Evolutionary conservation across 2,329 filamentous ascomycete genomes (phyloP).

Genomic region (Neonectria punicea): DNA sequence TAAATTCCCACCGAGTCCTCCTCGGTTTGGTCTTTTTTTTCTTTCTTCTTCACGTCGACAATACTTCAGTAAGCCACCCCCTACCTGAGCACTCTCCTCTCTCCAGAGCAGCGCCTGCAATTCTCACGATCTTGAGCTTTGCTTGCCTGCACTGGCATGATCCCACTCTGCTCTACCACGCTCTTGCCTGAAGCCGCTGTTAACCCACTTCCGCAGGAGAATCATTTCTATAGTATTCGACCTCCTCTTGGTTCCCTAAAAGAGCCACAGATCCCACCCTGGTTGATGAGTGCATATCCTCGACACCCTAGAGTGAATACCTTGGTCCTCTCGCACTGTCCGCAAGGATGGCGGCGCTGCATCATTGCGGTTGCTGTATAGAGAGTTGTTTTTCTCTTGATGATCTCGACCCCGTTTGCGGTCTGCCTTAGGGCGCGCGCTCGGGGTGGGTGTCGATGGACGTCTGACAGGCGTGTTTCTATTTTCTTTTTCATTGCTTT

Average conservation of each 20-base stretch:
- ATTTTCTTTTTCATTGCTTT: conserved; percentile 65
- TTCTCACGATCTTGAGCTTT: not conserved
- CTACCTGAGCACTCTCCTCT: conserved; percentile 38
- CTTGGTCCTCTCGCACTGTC: conserved; percentile 42
- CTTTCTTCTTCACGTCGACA: conserved; percentile 69
- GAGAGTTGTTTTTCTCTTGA: conserved; percentile 76
- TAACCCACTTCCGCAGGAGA: conserved; percentile 61
- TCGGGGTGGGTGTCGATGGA: conserved; percentile 86
- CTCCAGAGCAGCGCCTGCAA: conserved; percentile 16
- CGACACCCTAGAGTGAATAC: conserved; percentile 63
- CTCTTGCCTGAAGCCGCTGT: not conserved
- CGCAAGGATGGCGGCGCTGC: conserved; percentile 65
- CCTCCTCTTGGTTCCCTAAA: conserved; percentile 91
- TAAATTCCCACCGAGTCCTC: conserved; percentile 51
- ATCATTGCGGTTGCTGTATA: conserved; percentile 68
- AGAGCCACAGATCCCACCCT: conserved; percentile 88
- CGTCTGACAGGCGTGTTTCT: conserved; percentile 81
- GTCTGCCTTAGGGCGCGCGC: conserved; percentile 81
- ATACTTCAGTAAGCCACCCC: conserved; percentile 65
- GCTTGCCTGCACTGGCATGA: not conserved
- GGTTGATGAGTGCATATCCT: conserved; percentile 70
- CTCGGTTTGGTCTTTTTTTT: conserved; percentile 52
- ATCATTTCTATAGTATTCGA: conserved; percentile 99
- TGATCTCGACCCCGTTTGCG: conserved; percentile 85
- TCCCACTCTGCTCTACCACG: conserved; percentile 31